phyloP scores from a whole-genome alignment of 2,329 filamentous ascomycete genomes.

The Hirsutella rhossiliensis region DNA sequence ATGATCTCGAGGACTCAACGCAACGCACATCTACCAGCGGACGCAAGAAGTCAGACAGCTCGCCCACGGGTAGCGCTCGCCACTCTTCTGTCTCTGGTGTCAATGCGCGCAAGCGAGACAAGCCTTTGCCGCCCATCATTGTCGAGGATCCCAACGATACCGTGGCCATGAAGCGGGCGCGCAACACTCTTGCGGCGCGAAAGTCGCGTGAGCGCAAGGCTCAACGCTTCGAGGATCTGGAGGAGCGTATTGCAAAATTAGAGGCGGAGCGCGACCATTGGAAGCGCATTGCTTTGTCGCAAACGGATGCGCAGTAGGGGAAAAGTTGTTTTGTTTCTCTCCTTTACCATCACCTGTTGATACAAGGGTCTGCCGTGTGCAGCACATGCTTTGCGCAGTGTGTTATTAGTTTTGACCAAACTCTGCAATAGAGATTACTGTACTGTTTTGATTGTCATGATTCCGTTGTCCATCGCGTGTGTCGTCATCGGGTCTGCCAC shows the following conservation, averaged over 20 bases:
- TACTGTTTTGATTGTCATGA: background rate
- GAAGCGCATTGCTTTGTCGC: constrained; percentile 42
- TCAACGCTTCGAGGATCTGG: constrained; percentile 60
- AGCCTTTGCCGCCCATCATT: constrained; percentile 67
- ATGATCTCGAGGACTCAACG: constrained; percentile 33
- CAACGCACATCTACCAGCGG: constrained; percentile 27
- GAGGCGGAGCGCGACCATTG: constrained; percentile 54
- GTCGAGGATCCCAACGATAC: constrained; percentile 63
- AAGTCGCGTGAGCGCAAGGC: constrained; percentile 86
- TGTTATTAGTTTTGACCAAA: background rate
- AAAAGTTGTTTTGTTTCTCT: constrained; percentile 5
- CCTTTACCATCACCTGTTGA: constrained; percentile 2
- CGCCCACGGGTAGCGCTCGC: constrained; percentile 32
- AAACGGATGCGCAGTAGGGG: constrained; percentile 8
- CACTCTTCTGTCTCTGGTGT: constrained; percentile 63
- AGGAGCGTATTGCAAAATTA: constrained; percentile 59
- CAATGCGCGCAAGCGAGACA: constrained; percentile 62
- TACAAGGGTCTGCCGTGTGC: background rate
- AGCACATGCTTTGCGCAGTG: background rate
- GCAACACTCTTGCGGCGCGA: constrained; percentile 85
- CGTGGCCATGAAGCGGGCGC: constrained; percentile 81
- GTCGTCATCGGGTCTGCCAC: background rate
- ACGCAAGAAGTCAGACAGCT: constrained; percentile 34
- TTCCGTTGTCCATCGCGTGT: background rate
- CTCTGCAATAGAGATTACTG: background rate